Evolutionary conservation across 2,329 filamentous ascomycete species (phyloP), one percentile per base, ranked within the genome.

Genomic region (Sphaerulina populicola): DNA sequence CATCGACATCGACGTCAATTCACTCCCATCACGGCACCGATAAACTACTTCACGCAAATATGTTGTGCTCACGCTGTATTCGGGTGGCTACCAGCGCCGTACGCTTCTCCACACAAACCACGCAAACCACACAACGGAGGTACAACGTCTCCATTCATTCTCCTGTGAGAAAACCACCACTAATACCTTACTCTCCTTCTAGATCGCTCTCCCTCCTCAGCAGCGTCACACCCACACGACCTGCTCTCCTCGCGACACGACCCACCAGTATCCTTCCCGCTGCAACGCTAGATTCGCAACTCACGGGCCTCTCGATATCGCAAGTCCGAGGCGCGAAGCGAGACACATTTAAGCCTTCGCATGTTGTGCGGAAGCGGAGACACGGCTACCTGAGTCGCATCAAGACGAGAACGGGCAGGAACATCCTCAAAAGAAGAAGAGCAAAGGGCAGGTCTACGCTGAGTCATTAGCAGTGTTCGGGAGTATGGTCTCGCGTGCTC

Each of bases 351-450:
- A 77, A 78, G 49, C 79, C 79, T 8, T 80, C 75, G 45, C 77
- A 81, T 56, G 63, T 74, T 40, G 77, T 81, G 38, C 72, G 81
- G 64, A 83, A 83, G 69, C 71, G 80, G 56, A 72, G 80, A 60
- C 77, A 80, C 67, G 80, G 80, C 2, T 83, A 81, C 61, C 62
- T 83, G 53, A 69, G 74, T 8, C 66, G 80, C 59, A 57, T 80
- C 54, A 70, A 71, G 61, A 72, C 72, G 18, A 72, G 74, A 61
- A 76, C 72, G 46, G 80, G 80, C 21, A 68, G 76, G 61, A 73
- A 73, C 64, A 69, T 76, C 44, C 57, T 83, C 57, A 73, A 72
- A 66, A 71, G 78, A 62, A 71, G 80, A 64, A 68, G 71, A 60
- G 63, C 72, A 50, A 81, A 78, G 71, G 74, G 76, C 21, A 71